Base-by-base conservation (phyloP, 2,329 filamentous ascomycete species). In the Aureobasidium uvarum region DNA sequence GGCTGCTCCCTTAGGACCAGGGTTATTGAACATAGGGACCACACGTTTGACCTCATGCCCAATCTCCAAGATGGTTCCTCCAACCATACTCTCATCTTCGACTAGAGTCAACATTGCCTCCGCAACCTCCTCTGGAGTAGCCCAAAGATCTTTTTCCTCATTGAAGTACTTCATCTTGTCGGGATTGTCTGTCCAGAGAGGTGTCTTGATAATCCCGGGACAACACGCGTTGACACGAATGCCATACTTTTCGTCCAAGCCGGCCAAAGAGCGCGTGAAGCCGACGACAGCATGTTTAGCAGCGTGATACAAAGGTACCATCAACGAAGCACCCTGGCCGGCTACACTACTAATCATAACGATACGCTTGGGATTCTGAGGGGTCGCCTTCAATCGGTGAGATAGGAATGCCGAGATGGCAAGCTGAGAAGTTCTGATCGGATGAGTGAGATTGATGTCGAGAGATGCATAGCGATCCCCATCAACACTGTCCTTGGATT, bases 161-260 rank as follows among this genome's bases (percentile, higher is more conserved):
- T 81, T 78, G 0, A 87, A 66, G 68, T 83, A 80, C 66, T 76
- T 76, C 69, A 86, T 60, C 71, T 87, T 88, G 72, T 87, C 85
- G 0, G 84, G 83, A 68, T 86, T 79, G 2, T 87, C 85, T 0
- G 81, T 85, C 84, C 84, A 88, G 5, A 87, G 74, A 7, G 85
- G 85, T 14, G 85, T 87, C 67, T 82, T 85, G 69, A 87, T 85
- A 1, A 86, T 74, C 0, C 85, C 85, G 0, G 85, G 85, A 18
- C 84, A 84, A 2, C 87, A 84, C 6, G 81, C 84, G 23, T 84
- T 86, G 18, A 87, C 84, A 0, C 84, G 75, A 60, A 88, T 84
- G 0, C 82, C 83, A 28, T 83, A 69, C 0, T 70, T 71, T 1
- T 74, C 63, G 25, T 86, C 84, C 6, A 87, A 77, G 1, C 76